phyloP scores from a whole-genome alignment of 2,329 filamentous ascomycete genomes.

The Plectosphaerella sp. region DNA sequence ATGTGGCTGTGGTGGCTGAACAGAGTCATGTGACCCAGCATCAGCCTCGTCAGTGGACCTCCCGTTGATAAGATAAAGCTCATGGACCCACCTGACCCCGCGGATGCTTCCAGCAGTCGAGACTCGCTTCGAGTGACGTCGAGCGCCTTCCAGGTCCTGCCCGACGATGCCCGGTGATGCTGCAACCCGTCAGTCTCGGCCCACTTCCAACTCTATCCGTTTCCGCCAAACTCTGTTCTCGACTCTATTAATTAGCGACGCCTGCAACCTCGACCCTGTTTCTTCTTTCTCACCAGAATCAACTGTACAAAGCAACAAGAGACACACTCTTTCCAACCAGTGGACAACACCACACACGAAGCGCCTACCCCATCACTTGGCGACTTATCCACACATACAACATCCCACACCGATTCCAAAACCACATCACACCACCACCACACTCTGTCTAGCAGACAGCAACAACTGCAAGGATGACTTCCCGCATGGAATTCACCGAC shows the following conservation, averaged over 20 bases:
- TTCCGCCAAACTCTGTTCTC: constrained; percentile 1
- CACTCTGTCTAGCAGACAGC: constrained; percentile 11
- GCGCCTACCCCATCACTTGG: neutral
- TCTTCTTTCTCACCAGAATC: neutral
- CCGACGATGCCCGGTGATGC: constrained; percentile 16
- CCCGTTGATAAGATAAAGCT: neutral
- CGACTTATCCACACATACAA: neutral
- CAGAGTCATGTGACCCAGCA: neutral
- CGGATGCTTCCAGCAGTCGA: neutral
- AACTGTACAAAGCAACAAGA: neutral
- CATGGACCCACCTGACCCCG: neutral
- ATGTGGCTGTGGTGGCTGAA: constrained; percentile 1
- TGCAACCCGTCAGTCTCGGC: constrained; percentile 8
- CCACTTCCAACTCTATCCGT: constrained; percentile 8
- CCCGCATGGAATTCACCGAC: constrained; percentile 89
- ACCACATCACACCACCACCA: constrained; percentile 9
- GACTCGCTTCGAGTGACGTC: constrained; percentile 16
- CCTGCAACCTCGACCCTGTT: neutral
- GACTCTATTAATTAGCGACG: constrained; percentile 6
- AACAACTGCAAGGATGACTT: constrained; percentile 52
- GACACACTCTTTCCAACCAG: constrained; percentile 3
- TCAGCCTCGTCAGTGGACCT: neutral
- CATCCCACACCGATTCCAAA: constrained; percentile 5
- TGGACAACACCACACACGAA: constrained; percentile 8
- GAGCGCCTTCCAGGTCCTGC: constrained; percentile 15